Evolutionary conservation across 768 basidiomycete genomes (phyloP), one percentile per base, ranked within the genome.

Genomic region (Kwoniella bestiolae): DNA sequence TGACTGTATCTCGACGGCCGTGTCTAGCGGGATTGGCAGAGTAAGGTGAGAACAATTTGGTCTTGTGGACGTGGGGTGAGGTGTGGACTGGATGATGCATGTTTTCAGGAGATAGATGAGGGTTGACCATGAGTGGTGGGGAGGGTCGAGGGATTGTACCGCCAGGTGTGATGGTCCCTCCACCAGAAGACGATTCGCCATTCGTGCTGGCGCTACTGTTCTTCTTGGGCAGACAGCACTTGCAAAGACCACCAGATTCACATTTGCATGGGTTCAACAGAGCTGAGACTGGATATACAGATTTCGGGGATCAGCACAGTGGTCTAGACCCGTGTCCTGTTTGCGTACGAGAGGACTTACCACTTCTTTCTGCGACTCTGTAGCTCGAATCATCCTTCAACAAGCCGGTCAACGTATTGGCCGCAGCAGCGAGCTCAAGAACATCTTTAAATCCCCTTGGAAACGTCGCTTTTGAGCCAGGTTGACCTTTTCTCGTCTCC

Each of bases 251-350:
- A 16, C 73, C 75, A 3, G 65, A 69, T 7, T 70, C 69, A 58
- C 82, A 82, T 28, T 73, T 68, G 63, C 82, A 82, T 0, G 82
- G 75, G 60, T 82, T 82, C 18, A 82, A 65, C 0, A 82, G 68
- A 12, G 62, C 50, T 14, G 14, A 2, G 23, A 66, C 74, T 73
- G 56, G n/a, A n/a, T 6, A 41, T 21, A n/a, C n/a, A n/a, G n/a
- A n/a, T n/a, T n/a, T n/a, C n/a, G n/a, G n/a, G n/a, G n/a, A n/a
- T n/a, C n/a, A n/a, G n/a, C n/a, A n/a, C n/a, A n/a, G n/a, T n/a
- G n/a, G n/a, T n/a, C n/a, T n/a, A n/a, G n/a, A n/a, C n/a, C n/a
- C n/a, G n/a, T n/a, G n/a, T n/a, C n/a, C 38, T 41, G 12, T 41
- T 11, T 14, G 11, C 60, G 28, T 34, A 5, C 21, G 11, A 51